Evolutionary conservation across 208 protist genomes (phyloP), one percentile per base, ranked within the genome.

Genomic region (Trypanosoma vivax): DNA sequence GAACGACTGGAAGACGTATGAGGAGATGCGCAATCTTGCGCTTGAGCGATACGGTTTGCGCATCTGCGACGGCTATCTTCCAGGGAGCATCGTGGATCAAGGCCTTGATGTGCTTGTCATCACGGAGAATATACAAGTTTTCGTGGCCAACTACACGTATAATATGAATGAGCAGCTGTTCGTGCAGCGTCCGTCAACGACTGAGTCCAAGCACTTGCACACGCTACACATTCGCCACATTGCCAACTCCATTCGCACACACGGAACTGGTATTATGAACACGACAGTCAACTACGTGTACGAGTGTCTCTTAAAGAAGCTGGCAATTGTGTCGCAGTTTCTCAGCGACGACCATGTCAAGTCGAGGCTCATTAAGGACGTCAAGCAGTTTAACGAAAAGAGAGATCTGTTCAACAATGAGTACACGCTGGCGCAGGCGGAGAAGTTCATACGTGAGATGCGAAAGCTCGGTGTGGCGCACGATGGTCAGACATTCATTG

Each of bases 231-330:
- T 98, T 49, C 71, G 78, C 10, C 96, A 98, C 70, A 89, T 98
- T 54, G 90, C 96, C 28, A 97, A 98, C 63, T 98, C 94, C 13
- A 98, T 99, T 57, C 77, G 96, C 38, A 97, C 93, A 14, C 97
- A 99, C 71, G 97, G 97, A 46, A 95, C 86, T 11, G 97, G 97
- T 52, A 98, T 99, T 29, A 98, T 99, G 91, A 98, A 98, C 70
- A 99, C 97, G 9, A 88, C 96, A 1, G 93, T 98, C 33, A 98
- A 99, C 75, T 97, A 98, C 66, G 95, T 96, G 1, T 99, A 97
- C 72, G 83, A 92, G 57, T 98, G 94, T 53, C 67, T 98, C 0
- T 54, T 85, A 14, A 86, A 92, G 60, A 98, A 98, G 64, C 88
- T 99, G 37, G 57, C 73, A 3, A 67, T 96, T 9, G 89, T 98